Evolutionary conservation across 2,329 filamentous ascomycete genomes (phyloP).

Genomic region (Zasmidium cellare): DNA sequence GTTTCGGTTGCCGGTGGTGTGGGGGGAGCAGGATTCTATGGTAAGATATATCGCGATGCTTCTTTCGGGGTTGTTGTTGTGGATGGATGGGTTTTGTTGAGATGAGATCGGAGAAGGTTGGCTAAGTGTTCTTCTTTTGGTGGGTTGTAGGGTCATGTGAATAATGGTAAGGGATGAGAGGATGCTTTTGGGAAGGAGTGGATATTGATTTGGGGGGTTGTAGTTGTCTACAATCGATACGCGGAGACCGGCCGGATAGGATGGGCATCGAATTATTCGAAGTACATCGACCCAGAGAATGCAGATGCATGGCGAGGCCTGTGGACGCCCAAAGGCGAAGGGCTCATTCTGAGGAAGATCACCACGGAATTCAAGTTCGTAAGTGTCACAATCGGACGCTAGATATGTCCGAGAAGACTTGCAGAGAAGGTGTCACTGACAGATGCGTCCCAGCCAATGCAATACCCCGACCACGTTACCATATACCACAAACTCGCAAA

Average conservation of each 20-base stretch:
- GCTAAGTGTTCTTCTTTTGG: conserved; percentile 17
- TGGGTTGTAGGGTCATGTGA: conserved; percentile 65
- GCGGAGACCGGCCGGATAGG: conserved; percentile 80
- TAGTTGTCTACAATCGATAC: conserved; percentile 74
- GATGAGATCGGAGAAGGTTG: conserved; percentile 10
- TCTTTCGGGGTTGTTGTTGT: no score
- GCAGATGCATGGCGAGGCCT: conserved; percentile 67
- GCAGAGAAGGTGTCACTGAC: conserved; percentile 37
- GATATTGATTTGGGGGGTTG: neutral
- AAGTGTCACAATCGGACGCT: conserved; percentile 64
- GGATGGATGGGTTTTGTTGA: neutral
- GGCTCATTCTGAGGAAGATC: conserved; percentile 78
- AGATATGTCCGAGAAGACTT: conserved; percentile 36
- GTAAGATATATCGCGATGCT: no score
- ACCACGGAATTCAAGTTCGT: conserved; percentile 87
- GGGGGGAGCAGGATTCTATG: conserved; percentile 78
- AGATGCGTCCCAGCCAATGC: conserved; percentile 64
- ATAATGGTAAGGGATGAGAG: conserved; percentile 54
- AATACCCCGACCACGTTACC: conserved; percentile 76
- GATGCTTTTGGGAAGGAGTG: neutral
- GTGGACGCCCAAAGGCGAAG: conserved; percentile 64
- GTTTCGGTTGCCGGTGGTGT: conserved; percentile 67
- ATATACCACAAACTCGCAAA: conserved; percentile 75
- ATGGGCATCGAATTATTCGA: conserved; percentile 68
- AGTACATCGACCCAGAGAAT: conserved; percentile 61